Percentiles rank a stretch among this genome's conserved stretches.
phyloP scores from a whole-genome alignment of 129 eudicot species.

The Deinandra increscens region DNA sequence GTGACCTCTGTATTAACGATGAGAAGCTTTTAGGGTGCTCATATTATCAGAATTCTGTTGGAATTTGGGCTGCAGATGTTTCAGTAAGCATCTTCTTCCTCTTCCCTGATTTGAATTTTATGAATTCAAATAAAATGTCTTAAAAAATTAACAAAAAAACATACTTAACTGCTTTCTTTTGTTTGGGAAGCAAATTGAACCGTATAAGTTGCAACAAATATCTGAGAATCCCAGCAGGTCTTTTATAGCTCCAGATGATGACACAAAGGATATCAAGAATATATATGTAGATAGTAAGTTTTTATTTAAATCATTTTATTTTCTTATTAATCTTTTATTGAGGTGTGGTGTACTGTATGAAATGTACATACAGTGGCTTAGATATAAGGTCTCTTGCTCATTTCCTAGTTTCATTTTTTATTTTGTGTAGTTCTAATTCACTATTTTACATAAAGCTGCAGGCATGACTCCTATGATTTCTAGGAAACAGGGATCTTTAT shows the following conservation, averaged over 20 bases:
- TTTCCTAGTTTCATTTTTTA: too few species aligned
- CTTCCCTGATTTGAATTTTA: slow-evolving; percentile 3
- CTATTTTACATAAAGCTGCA: slow-evolving; percentile 44
- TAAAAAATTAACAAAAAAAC: background rate
- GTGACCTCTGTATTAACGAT: slow-evolving; percentile 78
- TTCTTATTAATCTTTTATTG: background rate
- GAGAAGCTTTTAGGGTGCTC: slow-evolving; percentile 87
- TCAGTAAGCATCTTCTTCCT: slow-evolving; percentile 42
- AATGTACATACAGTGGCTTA: too few species aligned
- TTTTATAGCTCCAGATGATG: slow-evolving; percentile 49
- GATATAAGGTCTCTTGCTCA: too few species aligned
- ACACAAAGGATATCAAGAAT: slow-evolving; percentile 76
- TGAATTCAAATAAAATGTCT: background rate
- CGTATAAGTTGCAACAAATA: slow-evolving; percentile 54
- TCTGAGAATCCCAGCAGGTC: slow-evolving; percentile 42
- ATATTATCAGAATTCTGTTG: slow-evolving; percentile 68
- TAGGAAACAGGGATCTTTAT: slow-evolving; percentile 36
- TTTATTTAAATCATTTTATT: slow-evolving; percentile 5
- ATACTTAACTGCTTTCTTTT: background rate
- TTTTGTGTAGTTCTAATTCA: slow-evolving; percentile 12
- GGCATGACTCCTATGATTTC: slow-evolving; percentile 54
- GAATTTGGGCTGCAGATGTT: slow-evolving; percentile 87
- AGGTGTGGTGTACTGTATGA: too few species aligned
- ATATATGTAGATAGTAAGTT: slow-evolving; percentile 93
- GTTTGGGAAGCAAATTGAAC: slow-evolving; percentile 56